Evolutionary conservation across 805 yeast species (phyloP).

Genomic region (Tanozyma kutaoensis): DNA sequence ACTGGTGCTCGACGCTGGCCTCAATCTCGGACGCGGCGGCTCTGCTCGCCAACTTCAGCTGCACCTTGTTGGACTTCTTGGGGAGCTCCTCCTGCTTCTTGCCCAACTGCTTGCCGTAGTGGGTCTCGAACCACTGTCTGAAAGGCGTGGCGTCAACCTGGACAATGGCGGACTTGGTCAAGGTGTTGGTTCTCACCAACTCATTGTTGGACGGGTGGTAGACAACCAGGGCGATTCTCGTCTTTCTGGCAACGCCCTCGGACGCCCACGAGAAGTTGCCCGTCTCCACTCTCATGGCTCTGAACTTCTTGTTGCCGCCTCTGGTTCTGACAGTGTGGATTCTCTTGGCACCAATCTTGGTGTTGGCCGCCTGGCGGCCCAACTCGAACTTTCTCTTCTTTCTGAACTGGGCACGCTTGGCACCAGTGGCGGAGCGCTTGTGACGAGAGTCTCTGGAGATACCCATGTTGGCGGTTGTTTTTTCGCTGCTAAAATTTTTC

Average conservation of each 20-base stretch:
- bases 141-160: conserved; percentile 99
- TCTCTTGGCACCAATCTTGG: conserved; percentile 98
- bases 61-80: conserved; percentile 63
- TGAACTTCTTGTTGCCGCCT: conserved; percentile 99
- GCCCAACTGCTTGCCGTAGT: conserved; percentile 91
- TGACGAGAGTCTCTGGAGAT: conserved; percentile 99
- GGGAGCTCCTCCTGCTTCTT: conserved; percentile 65
- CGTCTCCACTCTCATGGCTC: conserved; percentile 98
- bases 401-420: conserved; percentile 99
- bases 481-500: too few relatives aligned
- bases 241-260: conserved; percentile 96
- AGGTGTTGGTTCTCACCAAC: conserved; percentile 98
- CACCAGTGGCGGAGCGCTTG: conserved; percentile 99
- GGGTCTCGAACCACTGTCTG: conserved; percentile 98
- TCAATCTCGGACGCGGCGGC: conserved; percentile 75
- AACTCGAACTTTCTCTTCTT: conserved; percentile 99
- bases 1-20: conserved; percentile 87
- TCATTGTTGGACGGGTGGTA: conserved; percentile 99
- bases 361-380: conserved; percentile 99
- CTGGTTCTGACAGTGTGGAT: conserved; percentile 98
- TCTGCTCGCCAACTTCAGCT: conserved; percentile 92
- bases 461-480: conserved; percentile 98
- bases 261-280: conserved; percentile 99
- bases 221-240: conserved; percentile 95
- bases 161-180: conserved; percentile 97